Evolutionary conservation across 208 protist genomes (phyloP).

Genomic region (Leishmania martiniquensis): DNA sequence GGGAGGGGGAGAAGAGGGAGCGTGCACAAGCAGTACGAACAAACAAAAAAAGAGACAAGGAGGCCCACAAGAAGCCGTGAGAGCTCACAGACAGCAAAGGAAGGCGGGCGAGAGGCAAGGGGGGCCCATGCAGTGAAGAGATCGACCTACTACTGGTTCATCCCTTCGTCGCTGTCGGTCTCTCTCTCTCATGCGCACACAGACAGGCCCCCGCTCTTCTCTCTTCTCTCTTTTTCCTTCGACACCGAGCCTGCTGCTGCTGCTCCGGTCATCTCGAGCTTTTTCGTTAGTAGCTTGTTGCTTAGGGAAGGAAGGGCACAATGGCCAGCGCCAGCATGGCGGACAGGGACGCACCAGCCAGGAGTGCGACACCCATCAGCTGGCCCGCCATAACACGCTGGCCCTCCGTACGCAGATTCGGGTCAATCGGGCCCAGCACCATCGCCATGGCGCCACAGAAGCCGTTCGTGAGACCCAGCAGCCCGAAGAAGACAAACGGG

Average conservation of each 20-base stretch:
- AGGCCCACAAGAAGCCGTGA: background rate
- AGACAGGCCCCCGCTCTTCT: background rate
- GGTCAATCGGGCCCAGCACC: slow-evolving; percentile 73
- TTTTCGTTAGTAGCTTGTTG: background rate
- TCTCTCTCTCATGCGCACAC: background rate
- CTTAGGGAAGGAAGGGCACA: slow-evolving; percentile 62
- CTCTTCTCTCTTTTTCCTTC: too few relatives aligned
- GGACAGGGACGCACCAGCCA: slow-evolving; percentile 59
- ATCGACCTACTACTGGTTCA: background rate
- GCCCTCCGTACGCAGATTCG: slow-evolving; percentile 55
- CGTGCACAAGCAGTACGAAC: background rate
- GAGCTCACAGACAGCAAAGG: too few relatives aligned
- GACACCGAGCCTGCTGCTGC: background rate
- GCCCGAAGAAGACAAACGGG: slow-evolving; percentile 60
- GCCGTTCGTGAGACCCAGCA: slow-evolving; percentile 77
- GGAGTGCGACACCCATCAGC: slow-evolving; percentile 78
- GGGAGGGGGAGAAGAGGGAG: background rate
- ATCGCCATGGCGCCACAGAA: slow-evolving; percentile 77
- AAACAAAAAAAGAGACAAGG: background rate
- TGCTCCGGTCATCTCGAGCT: background rate
- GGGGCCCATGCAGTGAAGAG: background rate
- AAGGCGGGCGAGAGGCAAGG: too few relatives aligned
- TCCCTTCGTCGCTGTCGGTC: background rate
- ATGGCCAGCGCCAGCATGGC: slow-evolving; percentile 69
- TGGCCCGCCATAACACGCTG: slow-evolving; percentile 83